Conservation (phyloP, 257 asterid genomes). For the Solanum piurae region DNA sequence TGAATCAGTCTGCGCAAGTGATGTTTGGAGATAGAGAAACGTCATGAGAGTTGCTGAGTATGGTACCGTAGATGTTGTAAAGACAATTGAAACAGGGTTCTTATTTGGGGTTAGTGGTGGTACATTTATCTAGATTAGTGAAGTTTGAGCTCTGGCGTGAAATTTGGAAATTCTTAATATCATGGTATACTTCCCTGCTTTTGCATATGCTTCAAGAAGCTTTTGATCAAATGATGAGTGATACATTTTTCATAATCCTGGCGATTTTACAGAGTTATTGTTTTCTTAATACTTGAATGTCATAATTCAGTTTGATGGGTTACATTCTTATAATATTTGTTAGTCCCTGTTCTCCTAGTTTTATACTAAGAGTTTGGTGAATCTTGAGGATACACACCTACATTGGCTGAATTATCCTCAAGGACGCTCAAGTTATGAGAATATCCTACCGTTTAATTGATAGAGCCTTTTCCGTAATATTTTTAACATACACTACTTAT, state of each 20-base stretch:
- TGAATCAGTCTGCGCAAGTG: slow-evolving; percentile 42
- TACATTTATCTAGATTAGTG: background rate
- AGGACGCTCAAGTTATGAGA: background rate
- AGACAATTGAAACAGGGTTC: background rate
- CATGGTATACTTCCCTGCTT: background rate
- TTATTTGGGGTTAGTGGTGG: background rate
- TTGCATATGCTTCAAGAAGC: background rate
- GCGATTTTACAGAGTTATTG: background rate
- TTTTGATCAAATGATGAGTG: background rate
- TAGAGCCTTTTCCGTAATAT: background rate
- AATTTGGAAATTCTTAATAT: background rate
- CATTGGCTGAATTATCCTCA: background rate
- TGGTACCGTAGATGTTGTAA: background rate
- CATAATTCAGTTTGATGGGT: background rate
- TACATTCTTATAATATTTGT: background rate
- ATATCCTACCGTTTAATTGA: background rate
- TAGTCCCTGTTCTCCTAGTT: background rate
- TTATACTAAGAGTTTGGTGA: background rate
- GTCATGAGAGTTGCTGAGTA: background rate
- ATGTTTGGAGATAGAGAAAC: background rate
- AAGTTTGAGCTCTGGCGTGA: background rate
- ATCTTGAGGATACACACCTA: background rate
- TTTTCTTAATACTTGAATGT: slow-evolving; percentile 1
- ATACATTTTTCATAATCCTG: background rate
- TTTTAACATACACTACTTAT: background rate